These are phyloP conservation scores for Cordyceps farinosa DNA, from an alignment of 2,329 filamentous ascomycete genomes.

Conservation along the genomic window DNA sequence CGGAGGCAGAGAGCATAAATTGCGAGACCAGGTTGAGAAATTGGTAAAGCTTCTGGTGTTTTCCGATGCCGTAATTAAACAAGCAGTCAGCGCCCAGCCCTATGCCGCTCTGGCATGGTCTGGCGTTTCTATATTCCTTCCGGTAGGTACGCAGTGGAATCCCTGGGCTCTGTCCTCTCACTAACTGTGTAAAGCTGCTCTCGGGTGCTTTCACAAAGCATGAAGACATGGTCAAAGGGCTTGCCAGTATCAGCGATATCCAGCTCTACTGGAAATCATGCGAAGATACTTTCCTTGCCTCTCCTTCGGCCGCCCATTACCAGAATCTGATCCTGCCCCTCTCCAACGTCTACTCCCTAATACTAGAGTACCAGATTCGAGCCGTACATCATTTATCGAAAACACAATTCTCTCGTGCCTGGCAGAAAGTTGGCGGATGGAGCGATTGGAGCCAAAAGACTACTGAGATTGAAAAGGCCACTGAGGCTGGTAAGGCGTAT, in stretches of 20 bases:
- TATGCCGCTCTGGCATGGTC: conserved; percentile 14
- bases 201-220: background rate
- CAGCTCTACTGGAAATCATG: conserved; percentile 13
- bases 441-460: background rate
- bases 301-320: background rate
- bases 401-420: background rate
- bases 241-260: background rate
- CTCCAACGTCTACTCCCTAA: background rate
- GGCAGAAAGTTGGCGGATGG: background rate
- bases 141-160: background rate
- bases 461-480: background rate
- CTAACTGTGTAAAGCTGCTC: background rate
- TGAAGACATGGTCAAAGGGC: conserved; percentile 10
- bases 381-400: conserved; percentile 13
- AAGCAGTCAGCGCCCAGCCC: conserved; percentile 6
- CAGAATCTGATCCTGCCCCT: background rate
- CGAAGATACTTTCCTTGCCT: background rate
- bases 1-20: background rate
- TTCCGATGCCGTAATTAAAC: conserved; percentile 1
- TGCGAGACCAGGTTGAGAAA: conserved; percentile 1
- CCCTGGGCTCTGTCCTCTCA: background rate
- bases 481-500: background rate
- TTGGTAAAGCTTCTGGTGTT: conserved; percentile 2
- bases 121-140: conserved; percentile 1
- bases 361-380: conserved; percentile 10